phyloP scores from a whole-genome alignment of 768 basidiomycete species.

The Boletus edulis region DNA sequence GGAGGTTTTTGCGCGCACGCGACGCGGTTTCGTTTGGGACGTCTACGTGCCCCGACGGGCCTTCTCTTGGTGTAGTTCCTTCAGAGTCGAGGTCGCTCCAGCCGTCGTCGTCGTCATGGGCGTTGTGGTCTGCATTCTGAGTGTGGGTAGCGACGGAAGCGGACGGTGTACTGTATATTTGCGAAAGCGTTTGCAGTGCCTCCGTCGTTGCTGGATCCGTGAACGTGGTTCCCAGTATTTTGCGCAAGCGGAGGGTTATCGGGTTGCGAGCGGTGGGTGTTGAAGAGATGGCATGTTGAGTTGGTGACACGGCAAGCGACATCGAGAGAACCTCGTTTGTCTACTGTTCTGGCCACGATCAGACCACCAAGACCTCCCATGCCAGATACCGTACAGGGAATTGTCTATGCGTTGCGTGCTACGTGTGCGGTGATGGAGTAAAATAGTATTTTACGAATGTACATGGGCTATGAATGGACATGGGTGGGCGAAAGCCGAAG shows the following conservation, averaged over 20 bases:
- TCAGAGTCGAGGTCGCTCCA: constrained; percentile 23
- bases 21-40: constrained; percentile 64
- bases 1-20: constrained; percentile 73
- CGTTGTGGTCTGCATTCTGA: constrained; percentile 19
- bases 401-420: no score
- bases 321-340: neutral
- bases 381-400: no score
- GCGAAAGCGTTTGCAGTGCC: constrained; percentile 79
- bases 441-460: no score
- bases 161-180: constrained; percentile 54
- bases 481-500: no score
- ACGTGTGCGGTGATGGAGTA: no score
- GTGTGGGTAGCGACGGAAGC: constrained; percentile 11
- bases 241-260: constrained; percentile 84
- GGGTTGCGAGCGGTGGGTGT: constrained; percentile 51
- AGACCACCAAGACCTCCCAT: no score
- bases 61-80: constrained; percentile 4
- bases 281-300: no score
- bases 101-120: constrained; percentile 32
- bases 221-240: constrained; percentile 80
- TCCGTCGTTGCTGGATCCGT: constrained; percentile 76
- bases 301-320: neutral
- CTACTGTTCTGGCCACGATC: no score
- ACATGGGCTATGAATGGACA: no score
- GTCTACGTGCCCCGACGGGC: constrained; percentile 20